phyloP scores from a whole-genome alignment of 306 rosid species.

The Glycine tomentella region DNA sequence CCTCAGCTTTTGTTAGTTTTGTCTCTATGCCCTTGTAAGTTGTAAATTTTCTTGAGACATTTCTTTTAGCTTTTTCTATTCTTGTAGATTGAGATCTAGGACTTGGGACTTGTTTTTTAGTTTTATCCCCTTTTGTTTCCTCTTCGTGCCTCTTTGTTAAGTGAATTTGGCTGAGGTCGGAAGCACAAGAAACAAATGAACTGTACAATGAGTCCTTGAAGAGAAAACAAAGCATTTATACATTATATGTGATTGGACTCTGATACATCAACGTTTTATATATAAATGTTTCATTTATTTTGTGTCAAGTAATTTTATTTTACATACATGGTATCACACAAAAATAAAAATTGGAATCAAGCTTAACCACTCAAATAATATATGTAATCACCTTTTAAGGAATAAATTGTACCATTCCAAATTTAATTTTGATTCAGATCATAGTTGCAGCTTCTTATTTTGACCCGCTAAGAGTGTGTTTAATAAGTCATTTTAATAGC shows the following conservation, averaged over 20 bases:
- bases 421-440: no score
- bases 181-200: constrained; percentile 38
- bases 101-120: background rate
- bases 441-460: no score
- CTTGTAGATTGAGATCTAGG: constrained; percentile 44
- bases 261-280: background rate
- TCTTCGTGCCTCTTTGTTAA: background rate
- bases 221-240: constrained; percentile 37
- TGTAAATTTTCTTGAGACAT: constrained; percentile 40
- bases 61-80: constrained; percentile 33
- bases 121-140: background rate
- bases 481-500: no score
- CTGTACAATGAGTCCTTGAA: constrained; percentile 45
- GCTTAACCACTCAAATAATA: background rate
- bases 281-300: background rate
- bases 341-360: background rate
- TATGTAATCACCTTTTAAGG: background rate
- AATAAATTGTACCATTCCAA: no score
- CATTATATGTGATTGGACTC: background rate
- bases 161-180: constrained; percentile 18
- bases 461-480: no score
- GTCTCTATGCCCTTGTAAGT: constrained; percentile 43
- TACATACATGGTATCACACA: background rate
- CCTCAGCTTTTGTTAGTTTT: constrained; percentile 41
- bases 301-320: background rate